phyloP scores from a whole-genome alignment of 2,329 filamentous ascomycete species.

The Botrytis cinerea region DNA sequence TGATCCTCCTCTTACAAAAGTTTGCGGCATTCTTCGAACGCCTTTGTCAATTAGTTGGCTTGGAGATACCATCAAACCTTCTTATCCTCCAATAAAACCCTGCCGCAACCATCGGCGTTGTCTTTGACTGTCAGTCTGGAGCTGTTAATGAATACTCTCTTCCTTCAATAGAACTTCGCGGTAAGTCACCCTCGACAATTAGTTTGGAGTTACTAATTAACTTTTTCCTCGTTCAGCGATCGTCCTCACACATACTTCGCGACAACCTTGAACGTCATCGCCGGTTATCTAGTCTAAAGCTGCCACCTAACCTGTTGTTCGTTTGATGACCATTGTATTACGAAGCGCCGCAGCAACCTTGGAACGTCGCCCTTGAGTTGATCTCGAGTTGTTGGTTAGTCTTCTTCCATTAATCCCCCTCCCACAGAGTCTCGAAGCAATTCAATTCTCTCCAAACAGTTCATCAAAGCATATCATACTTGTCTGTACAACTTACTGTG shows the following conservation, averaged over 20 bases:
- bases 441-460: background rate
- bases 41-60: background rate
- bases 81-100: background rate
- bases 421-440: accelerated
- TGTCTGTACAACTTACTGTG: background rate
- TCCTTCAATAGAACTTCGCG: background rate
- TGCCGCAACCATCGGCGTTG: background rate
- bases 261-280: background rate
- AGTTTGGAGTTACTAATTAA: background rate
- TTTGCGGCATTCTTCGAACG: background rate
- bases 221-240: background rate
- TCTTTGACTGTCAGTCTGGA: background rate
- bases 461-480: background rate
- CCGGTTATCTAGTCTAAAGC: background rate
- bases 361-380: background rate
- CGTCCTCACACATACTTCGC: background rate
- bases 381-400: background rate
- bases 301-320: background rate
- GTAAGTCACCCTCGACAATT: background rate
- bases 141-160: background rate
- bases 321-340: background rate
- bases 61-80: background rate
- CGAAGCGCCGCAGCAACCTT: background rate
- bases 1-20: background rate
- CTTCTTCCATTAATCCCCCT: background rate